Percentiles rank a stretch among this genome's conserved stretches.
Conservation (phyloP, 306 rosid species). For the Sophora flavescens region DNA sequence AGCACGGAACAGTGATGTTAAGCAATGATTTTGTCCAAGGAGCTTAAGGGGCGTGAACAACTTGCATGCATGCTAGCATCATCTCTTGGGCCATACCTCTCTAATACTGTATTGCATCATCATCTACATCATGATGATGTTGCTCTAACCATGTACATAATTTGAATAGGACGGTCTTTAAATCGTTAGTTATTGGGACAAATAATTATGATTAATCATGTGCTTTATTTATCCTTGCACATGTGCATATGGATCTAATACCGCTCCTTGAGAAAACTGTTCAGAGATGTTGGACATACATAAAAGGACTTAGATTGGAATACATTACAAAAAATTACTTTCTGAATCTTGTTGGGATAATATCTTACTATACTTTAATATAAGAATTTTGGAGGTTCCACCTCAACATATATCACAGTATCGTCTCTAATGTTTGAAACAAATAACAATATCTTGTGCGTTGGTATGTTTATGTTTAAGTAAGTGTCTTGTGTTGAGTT, state of each 20-base stretch:
- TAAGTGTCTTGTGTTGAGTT: no score
- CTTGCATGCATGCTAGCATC: conserved; percentile 64
- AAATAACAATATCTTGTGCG: not conserved
- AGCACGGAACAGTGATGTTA: conserved; percentile 46
- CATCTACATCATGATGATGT: conserved; percentile 66
- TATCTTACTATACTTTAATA: not conserved
- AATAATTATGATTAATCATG: conserved; percentile 55
- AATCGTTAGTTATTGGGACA: conserved; percentile 58
- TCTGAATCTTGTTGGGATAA: conserved; percentile 3
- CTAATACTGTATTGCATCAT: conserved; percentile 48
- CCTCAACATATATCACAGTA: not conserved
- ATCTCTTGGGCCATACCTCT: conserved; percentile 56
- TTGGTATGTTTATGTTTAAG: no score
- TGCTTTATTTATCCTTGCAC: conserved; percentile 46
- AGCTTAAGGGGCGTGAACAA: conserved; percentile 19
- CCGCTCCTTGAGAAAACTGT: conserved; percentile 36
- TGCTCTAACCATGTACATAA: conserved; percentile 51
- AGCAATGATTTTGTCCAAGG: conserved; percentile 54
- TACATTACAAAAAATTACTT: conserved; percentile 7
- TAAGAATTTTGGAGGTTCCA: not conserved
- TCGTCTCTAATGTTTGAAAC: not conserved
- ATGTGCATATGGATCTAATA: conserved; percentile 44
- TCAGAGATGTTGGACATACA: conserved; percentile 20
- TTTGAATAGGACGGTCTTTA: conserved; percentile 46
- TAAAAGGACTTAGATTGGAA: conserved; percentile 26